Evolutionary conservation across 495 filamentous ascomycete species (phyloP).

Genomic region (Neurospora sp.): DNA sequence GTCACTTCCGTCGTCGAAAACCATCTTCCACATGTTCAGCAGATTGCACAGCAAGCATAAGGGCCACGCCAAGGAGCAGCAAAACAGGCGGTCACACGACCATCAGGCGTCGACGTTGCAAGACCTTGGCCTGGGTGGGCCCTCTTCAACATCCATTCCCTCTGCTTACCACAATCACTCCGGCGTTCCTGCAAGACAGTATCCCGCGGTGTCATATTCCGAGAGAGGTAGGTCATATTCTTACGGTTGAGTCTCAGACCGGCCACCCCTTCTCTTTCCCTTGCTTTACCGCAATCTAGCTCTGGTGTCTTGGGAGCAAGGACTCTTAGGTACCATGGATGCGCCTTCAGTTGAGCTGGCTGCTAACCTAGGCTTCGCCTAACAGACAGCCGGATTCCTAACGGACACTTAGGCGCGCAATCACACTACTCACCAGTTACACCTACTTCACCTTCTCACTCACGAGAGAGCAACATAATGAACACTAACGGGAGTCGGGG

Average conservation of each 20-base stretch:
- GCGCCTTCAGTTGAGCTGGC: conserved; percentile 3
- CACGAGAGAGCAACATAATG: conserved; percentile 46
- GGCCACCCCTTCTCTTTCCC: neutral
- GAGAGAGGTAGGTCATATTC: conserved; percentile 34
- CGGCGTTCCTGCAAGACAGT: conserved; percentile 15
- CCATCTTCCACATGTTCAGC: conserved; percentile 36
- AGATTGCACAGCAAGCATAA: conserved; percentile 32
- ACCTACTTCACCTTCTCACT: conserved; percentile 24
- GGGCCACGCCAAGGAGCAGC: conserved; percentile 28
- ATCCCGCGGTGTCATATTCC: conserved; percentile 23
- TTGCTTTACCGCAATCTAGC: neutral
- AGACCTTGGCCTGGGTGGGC: conserved; percentile 27
- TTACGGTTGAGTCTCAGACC: neutral
- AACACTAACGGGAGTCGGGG: conserved; percentile 72
- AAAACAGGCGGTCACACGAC: conserved; percentile 18
- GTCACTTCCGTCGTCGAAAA: conserved; percentile 5
- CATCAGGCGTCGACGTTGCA: conserved; percentile 26
- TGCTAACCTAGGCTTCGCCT: neutral
- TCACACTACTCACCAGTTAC: conserved; percentile 35
- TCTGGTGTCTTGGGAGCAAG: conserved; percentile 1
- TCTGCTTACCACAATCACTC: conserved; percentile 23
- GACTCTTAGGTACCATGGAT: neutral
- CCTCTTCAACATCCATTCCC: conserved; percentile 27
- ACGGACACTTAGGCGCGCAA: conserved; percentile 29
- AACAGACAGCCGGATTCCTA: conserved; percentile 29